phyloP scores from a whole-genome alignment of 1,139 yeast genomes.

The Saccharomyces uvarum region DNA sequence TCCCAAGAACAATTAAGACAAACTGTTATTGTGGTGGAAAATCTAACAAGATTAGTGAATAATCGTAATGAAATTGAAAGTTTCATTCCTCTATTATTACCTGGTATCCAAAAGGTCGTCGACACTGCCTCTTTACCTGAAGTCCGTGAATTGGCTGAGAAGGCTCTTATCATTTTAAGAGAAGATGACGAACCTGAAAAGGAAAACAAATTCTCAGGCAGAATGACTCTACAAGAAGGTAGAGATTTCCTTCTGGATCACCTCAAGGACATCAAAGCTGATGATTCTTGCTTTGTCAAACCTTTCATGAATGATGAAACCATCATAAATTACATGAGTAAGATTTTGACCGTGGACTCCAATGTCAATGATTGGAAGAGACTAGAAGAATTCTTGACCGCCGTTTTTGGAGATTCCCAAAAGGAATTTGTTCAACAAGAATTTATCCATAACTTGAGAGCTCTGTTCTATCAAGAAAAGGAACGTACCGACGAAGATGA shows the following conservation, averaged over 20 bases:
- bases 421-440: slow-evolving; percentile 38
- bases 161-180: slow-evolving; percentile 72
- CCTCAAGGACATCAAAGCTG: slow-evolving; percentile 25
- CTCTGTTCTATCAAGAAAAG: slow-evolving; percentile 58
- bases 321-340: slow-evolving; percentile 45
- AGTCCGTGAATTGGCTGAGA: slow-evolving; percentile 86
- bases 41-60: slow-evolving; percentile 89
- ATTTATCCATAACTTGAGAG: slow-evolving; percentile 51
- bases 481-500: slow-evolving; percentile 52
- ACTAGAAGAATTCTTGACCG: slow-evolving; percentile 48
- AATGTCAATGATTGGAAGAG: slow-evolving; percentile 89
- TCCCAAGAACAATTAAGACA: slow-evolving; percentile 95
- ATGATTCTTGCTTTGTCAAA: slow-evolving; percentile 8
- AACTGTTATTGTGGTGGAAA: slow-evolving; percentile 92
- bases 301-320: slow-evolving; percentile 34
- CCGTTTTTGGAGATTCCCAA: slow-evolving; percentile 41
- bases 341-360: slow-evolving; percentile 60
- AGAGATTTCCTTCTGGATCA: slow-evolving; percentile 38
- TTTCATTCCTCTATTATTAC: slow-evolving; percentile 76
- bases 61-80: slow-evolving; percentile 86
- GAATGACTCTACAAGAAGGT: slow-evolving; percentile 54
- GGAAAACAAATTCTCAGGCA: slow-evolving; percentile 71
- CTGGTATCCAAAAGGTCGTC: slow-evolving; percentile 83
- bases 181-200: slow-evolving; percentile 66
- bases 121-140: slow-evolving; percentile 92